A percentile compares a stretch with the other conserved stretches of the same genome.
These are phyloP conservation scores for Daldinia eschscholtzii DNA, from an alignment of 2,329 filamentous ascomycete species.

Conservation along the genomic window DNA sequence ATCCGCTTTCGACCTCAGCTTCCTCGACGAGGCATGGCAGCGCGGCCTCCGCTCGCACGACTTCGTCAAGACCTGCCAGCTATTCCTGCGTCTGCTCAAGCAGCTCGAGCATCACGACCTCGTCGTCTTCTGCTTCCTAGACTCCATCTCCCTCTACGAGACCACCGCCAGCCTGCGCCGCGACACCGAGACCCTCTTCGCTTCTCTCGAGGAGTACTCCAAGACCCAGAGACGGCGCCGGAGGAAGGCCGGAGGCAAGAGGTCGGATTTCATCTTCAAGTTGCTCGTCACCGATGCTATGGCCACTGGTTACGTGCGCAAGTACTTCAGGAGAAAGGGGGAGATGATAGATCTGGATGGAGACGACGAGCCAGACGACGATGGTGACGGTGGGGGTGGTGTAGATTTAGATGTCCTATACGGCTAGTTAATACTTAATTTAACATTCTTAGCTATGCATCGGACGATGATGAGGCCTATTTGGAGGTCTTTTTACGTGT, in stretches of 20 bases:
- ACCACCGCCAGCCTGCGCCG: not conserved
- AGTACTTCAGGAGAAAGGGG: conserved; percentile 2
- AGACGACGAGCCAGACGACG: not conserved
- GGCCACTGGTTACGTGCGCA: not conserved
- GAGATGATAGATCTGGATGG: conserved; percentile 4
- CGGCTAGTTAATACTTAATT: not conserved
- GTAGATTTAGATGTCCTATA: conserved; percentile 1
- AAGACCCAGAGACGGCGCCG: not conserved
- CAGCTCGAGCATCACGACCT: not conserved
- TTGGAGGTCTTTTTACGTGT: not conserved
- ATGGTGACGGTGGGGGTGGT: not conserved
- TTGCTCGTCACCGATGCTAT: conserved; percentile 1
- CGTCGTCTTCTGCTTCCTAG: not conserved
- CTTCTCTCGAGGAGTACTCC: not conserved
- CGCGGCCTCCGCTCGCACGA: not conserved
- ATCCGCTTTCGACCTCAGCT: not conserved
- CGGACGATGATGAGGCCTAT: not conserved
- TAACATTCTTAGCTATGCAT: not conserved
- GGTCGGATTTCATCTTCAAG: not conserved
- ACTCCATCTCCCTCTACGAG: conserved; percentile 1
- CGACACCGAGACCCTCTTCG: not conserved
- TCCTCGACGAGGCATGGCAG: not conserved
- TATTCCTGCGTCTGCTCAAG: not conserved
- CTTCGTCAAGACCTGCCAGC: not conserved
- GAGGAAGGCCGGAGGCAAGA: not conserved